Conservation (phyloP, 148 eudicot species). For the Heliosperma pusillum region DNA sequence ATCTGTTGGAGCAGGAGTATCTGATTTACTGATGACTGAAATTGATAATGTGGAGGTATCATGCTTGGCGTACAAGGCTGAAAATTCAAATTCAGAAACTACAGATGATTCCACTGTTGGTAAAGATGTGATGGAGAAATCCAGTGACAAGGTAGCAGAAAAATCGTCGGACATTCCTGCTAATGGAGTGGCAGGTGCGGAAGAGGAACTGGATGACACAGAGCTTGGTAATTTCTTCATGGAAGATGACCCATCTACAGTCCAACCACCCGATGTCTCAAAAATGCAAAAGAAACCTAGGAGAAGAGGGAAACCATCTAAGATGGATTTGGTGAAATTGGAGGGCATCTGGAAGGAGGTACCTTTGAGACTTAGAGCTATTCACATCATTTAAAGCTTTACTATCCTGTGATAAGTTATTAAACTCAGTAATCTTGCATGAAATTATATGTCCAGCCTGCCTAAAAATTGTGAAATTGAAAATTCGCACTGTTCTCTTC, state of each 20-base stretch:
- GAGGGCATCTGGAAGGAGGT: conserved; percentile 99
- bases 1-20: conserved; percentile 52
- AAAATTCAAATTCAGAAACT: conserved; percentile 25
- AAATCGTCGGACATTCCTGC: conserved; percentile 30
- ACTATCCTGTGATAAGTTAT: not conserved
- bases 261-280: conserved; percentile 41
- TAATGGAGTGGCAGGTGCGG: conserved; percentile 28
- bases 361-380: conserved; percentile 7
- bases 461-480: not conserved
- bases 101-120: conserved; percentile 26
- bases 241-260: conserved; percentile 49
- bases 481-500: no score
- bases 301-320: conserved; percentile 44
- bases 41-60: conserved; percentile 37
- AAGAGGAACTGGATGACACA: conserved; percentile 46
- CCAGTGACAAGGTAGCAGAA: conserved; percentile 22
- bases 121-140: conserved; percentile 27
- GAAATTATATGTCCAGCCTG: not conserved
- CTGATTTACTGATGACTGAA: conserved; percentile 46
- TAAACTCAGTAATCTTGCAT: not conserved
- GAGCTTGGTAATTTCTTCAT: conserved; percentile 77
- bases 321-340: conserved; percentile 58
- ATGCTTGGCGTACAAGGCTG: conserved; percentile 20
- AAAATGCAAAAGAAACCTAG: conserved; percentile 60
- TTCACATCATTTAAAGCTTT: conserved; percentile 7